Evolutionary conservation across 768 basidiomycete genomes (phyloP).

Genomic region (Leccinum imitatum): DNA sequence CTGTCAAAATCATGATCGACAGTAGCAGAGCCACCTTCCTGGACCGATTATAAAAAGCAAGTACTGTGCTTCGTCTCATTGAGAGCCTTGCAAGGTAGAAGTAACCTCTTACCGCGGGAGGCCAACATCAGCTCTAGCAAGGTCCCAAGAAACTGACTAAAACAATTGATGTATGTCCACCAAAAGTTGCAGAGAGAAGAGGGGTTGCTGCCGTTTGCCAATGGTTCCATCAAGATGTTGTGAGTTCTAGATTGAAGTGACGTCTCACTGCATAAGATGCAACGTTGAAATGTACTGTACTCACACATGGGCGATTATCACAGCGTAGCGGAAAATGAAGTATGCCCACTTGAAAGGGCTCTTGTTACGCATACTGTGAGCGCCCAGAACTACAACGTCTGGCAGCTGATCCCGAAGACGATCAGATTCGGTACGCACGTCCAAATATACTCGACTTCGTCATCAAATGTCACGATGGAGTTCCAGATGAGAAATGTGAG

Average conservation of each 20-base stretch:
- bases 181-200: conserved; percentile 9
- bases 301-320: conserved; percentile 21
- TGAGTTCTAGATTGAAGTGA: conserved; percentile 10
- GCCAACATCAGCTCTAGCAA: conserved; percentile 20
- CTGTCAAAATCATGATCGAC: not conserved
- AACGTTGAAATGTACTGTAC: conserved; percentile 6
- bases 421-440: not conserved
- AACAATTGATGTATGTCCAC: conserved; percentile 3
- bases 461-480: conserved; percentile 13
- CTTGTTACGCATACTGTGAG: conserved; percentile 22
- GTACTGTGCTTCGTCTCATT: conserved; percentile 13
- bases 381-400: too few relatives aligned
- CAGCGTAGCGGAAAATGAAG: conserved; percentile 26
- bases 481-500: conserved; percentile 17
- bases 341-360: conserved; percentile 32
- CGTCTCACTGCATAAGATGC: not conserved
- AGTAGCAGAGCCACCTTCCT: conserved; percentile 11
- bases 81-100: not conserved
- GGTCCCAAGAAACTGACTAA: conserved; percentile 9
- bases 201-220: conserved; percentile 17
- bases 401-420: not conserved
- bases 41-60: conserved; percentile 22
- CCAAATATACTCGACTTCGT: conserved; percentile 26
- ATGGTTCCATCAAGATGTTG: conserved; percentile 8
- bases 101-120: conserved; percentile 9